Base-by-base conservation (phyloP, 176 grass and related monocot genomes). In the Musa itinerans region DNA sequence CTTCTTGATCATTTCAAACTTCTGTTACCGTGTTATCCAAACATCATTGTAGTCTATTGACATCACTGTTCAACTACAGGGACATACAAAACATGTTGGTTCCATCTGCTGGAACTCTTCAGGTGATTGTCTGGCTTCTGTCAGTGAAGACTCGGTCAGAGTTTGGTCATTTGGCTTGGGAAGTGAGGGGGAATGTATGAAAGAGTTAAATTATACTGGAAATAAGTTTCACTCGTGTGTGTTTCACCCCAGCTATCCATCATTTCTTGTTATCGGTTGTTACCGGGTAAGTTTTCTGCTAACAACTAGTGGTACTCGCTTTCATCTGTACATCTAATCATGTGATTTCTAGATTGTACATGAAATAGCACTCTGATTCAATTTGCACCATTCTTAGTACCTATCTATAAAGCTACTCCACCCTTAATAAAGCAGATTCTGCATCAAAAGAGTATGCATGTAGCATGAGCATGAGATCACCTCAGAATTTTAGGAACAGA, bases 221-320 rank as follows among this genome's bases (percentile, higher is more conserved):
- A 80, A 61, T 48, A 80, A 73, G 69, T 80, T 73, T 23, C 78
- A 80, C 50, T 80, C 78, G 2, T 80, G 78, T 34, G 78, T 80
- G 54, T 80, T 80, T 50, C 78, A 80, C 57, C 78, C 78, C 7
- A 54, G 14, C 14, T 73, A 80, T 73, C 48, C 69, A 21, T 65
- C 68, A 16, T 13, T 80, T 15, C 68, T 80, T 13, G 58, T 73
- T 10, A 73, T 80, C 13, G 78, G 78, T 23, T 73, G 78, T 65
- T 80, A 80, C 10, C 78, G 73, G 78, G 78, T 12, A 65, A 73
- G 68, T 25, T 53, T 11, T 63, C 19, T 69, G 16, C 53, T 25
- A 34, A 34, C 52, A 15, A 10, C 12, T 51, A 2, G 21, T 4
- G 0, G 22, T 9, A n/a, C 20, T 69, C 4, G 15, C 15, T 17